Base-by-base conservation (phyloP, 768 basidiomycete genomes). In the Cystobasidium tubakii region DNA sequence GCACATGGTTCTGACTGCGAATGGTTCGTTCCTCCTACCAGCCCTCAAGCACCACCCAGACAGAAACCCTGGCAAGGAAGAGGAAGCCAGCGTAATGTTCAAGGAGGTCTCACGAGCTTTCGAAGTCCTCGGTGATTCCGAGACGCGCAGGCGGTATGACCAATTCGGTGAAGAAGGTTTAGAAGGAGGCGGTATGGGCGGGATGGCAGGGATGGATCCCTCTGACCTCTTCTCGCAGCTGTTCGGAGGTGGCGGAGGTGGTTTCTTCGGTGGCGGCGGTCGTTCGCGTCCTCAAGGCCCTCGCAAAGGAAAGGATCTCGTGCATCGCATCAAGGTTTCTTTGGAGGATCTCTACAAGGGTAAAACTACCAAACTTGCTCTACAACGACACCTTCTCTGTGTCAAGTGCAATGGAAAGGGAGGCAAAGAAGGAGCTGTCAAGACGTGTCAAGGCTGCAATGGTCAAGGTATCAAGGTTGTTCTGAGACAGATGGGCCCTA, bases 281-380 rank as follows among this genome's bases (percentile, higher is more conserved):
- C 82, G 86, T 73, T 83, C 85, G 27, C 86, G 83, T 15, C 80
- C 81, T 1, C 78, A 85, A 75, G 90, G 89, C 17, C 88, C 90
- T 23, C 90, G 92, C 80, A 93, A 91, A 82, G 96, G 93, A 74
- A 98, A 98, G 82, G 96, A 99, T 82, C 90, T 99, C 77, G 90
- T 98, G 3, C 96, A 99, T 83, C 90, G 94, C 72, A 91, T 98
- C 76, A 86, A 90, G 80, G 93, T 97, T 79, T 87, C 92, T n/a
- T 88, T 99, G 76, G 95, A 98, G 83, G 96, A 99, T 81, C 87
- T 99, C 2, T 98, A 97, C 87, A 93, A 91, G 82, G 95, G 96
- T 82, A 99, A 98, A 83, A 95, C 92, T 2, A 92, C 94, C 55
- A 98, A 98, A 82, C 90, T 99, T 74, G 91, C 96, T 50, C 85